phyloP scores from a whole-genome alignment of 805 yeast species.

The Metschnikowia bowlesiae region DNA sequence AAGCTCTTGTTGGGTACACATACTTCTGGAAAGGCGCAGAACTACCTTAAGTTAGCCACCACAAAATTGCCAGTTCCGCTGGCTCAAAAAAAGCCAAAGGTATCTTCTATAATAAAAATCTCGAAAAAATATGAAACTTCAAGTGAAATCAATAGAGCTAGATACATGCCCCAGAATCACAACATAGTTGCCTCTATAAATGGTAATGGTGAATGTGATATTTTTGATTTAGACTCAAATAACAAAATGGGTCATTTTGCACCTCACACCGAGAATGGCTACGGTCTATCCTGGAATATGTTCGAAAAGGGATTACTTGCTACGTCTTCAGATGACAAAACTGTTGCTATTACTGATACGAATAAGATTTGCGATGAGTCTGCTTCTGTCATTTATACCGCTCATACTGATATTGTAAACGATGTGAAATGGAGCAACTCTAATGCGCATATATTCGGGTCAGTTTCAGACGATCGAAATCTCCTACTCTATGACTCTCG shows the following conservation, averaged over 20 bases:
- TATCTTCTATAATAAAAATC: constrained; percentile 55
- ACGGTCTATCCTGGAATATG: constrained; percentile 68
- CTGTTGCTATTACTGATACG: constrained; percentile 60
- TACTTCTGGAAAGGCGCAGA: constrained; percentile 63
- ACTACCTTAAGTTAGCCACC: constrained; percentile 62
- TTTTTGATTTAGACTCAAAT: constrained; percentile 44
- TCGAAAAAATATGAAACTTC: constrained; percentile 56
- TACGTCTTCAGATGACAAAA: constrained; percentile 63
- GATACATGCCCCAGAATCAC: constrained; percentile 61
- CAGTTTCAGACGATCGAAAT: constrained; percentile 68
- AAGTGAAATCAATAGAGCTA: constrained; percentile 68
- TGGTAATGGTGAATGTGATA: constrained; percentile 57
- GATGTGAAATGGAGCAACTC: constrained; percentile 70
- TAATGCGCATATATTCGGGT: constrained; percentile 51
- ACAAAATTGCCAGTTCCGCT: constrained; percentile 48
- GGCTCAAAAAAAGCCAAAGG: constrained; percentile 17
- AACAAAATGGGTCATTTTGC: constrained; percentile 29
- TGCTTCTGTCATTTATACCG: constrained; percentile 10
- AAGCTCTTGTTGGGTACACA: constrained; percentile 66
- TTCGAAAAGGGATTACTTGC: constrained; percentile 45
- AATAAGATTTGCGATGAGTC: constrained; percentile 1
- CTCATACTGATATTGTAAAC: constrained; percentile 61
- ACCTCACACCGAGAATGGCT: constrained; percentile 66
- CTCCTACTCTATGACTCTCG: constrained; percentile 55
- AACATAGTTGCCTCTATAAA: constrained; percentile 59